Evolutionary conservation across 75 land plant genomes (phyloP), one percentile per base, ranked within the genome.

Genomic region (Selaginella moellendorffii): DNA sequence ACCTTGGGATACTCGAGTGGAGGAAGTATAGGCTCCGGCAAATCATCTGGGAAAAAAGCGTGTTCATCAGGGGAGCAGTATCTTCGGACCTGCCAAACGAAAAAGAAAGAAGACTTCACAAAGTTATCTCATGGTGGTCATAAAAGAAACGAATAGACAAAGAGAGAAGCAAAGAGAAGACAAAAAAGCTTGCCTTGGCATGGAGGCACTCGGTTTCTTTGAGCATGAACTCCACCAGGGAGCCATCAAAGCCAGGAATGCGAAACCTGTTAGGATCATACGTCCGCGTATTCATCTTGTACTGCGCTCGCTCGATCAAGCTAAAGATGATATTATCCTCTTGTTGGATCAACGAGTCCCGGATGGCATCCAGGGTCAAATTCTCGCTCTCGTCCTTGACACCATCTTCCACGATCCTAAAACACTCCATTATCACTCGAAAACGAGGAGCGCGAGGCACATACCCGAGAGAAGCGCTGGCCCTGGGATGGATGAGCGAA

Each of bases 181-280:
- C n/a, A n/a, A n/a, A 21, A 56, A 8, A 19, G 25, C 42, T 58
- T 71, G 88, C 99, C 81, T 84, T 77, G 29, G 86, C 87, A 78
- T 95, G 99, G 65, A 95, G 84, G 62, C 30, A 73, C 72, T 95
- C 99, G 14, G 99, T 95, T 71, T 95, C 99, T 53, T 63, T 84
- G 54, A 95, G 70, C 69, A 95, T 81, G 69, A 42, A 86, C 64
- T 90, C 85, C 21, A 95, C 74, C 66, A 90, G 79, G 51, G 97
- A 90, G 28, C 92, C 91, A 31, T 79, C 31, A 60, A 76, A 86
- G 2, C 83, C 88, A 71, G 85, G 83, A 63, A 88, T 71, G 9
- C 68, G 9, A 46, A 88, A 85, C 26, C 46, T 36, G 46, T 36
- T 36, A 14, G 69, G 62, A 64, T 90, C 80, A 69, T 95, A 95